Base-by-base conservation (phyloP, 257 asterid genomes). In the Vinca minor region DNA sequence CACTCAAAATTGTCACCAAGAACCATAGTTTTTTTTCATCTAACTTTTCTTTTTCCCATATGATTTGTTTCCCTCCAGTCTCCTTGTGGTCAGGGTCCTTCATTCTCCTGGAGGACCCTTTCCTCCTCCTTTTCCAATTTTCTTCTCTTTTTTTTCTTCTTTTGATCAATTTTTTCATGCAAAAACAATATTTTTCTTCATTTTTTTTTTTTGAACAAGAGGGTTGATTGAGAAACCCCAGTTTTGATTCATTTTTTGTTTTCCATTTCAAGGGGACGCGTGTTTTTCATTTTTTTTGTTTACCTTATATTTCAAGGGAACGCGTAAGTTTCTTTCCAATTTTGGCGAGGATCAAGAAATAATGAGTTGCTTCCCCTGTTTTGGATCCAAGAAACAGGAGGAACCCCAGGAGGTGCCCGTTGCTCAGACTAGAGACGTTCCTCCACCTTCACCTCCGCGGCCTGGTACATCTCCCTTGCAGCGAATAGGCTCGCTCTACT, bases 321-420 rank as follows among this genome's bases (percentile, higher is more conserved):
- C 62, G 64, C 56, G 31, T 11, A 7, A 46, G 8, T 49, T 50
- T 68, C 50, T 64, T 65, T 53, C 57, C 62, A 5, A 64, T 21
- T 34, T 3, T 2, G 38, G 77, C 61, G 70, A 63, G 60, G 69
- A 57, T 74, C 74, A 69, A 71, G 77, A 77, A 69, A 80, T 3
- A 34, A 34, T 76, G 81, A 70, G 64, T 69, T 91, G 98, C 85
- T 78, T 91, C 83, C 94, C 96, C 35, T 91, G 96, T 88, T 91
- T 91, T 65, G 65, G 66, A 62, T 70, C 59, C n/a, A 83, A 67
- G 54, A 66, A 79, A 28, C 64, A 65, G 12, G 45, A 48, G n/a
- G 66, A 72, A 21, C 63, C 70, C 8, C 74, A 76, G 15, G 69
- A 72, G 54, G 42, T 77, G 26, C 87, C 84, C 2, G 67, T 73